Conservation (phyloP, 305 asterid species). For the Fraxinus baroniana region DNA sequence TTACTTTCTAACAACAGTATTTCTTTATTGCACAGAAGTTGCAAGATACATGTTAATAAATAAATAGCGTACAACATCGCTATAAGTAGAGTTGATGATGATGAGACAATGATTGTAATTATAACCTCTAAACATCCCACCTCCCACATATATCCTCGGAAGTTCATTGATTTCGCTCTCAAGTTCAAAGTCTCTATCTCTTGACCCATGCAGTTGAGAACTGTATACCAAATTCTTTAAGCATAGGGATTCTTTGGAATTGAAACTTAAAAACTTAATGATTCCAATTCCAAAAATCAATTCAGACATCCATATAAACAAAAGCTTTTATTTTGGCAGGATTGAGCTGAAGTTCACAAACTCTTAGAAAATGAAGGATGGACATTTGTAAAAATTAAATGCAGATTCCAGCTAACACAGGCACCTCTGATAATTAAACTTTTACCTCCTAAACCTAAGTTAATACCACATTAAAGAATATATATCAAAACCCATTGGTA, state of each 20-base stretch:
- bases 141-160: conserved; percentile 46
- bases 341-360: too few relatives aligned
- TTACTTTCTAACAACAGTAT: background rate
- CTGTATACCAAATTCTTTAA: too few relatives aligned
- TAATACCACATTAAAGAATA: background rate
- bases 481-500: background rate
- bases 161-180: conserved; percentile 55
- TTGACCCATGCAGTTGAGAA: too few relatives aligned
- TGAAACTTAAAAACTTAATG: too few relatives aligned
- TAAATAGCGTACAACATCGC: background rate
- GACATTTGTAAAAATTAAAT: too few relatives aligned
- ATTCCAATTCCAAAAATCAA: too few relatives aligned
- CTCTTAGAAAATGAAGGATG: too few relatives aligned
- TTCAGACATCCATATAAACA: too few relatives aligned
- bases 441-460: background rate
- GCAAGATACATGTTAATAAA: background rate
- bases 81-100: background rate
- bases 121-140: conserved; percentile 24
- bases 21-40: background rate
- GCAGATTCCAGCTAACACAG: background rate
- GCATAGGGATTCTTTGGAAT: too few relatives aligned
- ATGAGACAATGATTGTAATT: background rate
- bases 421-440: background rate
- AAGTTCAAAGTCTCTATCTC: background rate
- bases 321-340: too few relatives aligned